Evolutionary conservation across 2,329 filamentous ascomycete genomes (phyloP).

Genomic region (Coniochaeta sp.): DNA sequence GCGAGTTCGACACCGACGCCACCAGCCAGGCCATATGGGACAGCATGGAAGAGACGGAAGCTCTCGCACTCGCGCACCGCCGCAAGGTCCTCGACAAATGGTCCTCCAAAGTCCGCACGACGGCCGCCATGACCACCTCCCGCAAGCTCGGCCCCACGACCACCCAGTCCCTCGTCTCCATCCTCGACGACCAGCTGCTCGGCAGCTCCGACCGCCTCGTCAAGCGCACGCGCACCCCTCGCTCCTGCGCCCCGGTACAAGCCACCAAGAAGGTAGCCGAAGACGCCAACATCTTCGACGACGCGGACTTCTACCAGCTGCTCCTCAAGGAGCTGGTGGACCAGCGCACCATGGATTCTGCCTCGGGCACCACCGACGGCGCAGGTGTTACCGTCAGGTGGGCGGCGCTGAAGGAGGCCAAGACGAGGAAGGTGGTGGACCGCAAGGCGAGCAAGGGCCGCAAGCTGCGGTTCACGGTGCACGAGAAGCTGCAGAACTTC

Average conservation of each 20-base stretch:
- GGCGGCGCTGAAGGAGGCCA: constrained; percentile 67
- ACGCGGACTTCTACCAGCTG: constrained; percentile 90
- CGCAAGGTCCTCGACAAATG: constrained; percentile 79
- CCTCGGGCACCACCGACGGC: constrained; percentile 26
- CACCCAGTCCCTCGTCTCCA: constrained; percentile 57
- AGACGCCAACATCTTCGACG: constrained; percentile 71
- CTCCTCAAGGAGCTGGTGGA: constrained; percentile 90
- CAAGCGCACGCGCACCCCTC: constrained; percentile 61
- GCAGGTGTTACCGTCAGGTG: constrained; percentile 51
- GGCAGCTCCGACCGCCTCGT: constrained; percentile 56
- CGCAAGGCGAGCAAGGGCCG: constrained; percentile 92
- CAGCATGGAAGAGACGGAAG: constrained; percentile 61
- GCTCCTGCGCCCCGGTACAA: constrained; percentile 71
- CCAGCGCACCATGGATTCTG: constrained; percentile 68
- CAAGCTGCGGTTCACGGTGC: constrained; percentile 89
- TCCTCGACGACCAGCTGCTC: constrained; percentile 62
- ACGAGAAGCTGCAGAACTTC: constrained; percentile 97
- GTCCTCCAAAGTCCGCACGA: constrained; percentile 69
- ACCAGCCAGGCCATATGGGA: constrained; percentile 64
- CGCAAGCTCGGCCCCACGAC: constrained; percentile 45
- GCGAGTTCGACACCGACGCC: constrained; percentile 44
- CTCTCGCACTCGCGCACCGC: constrained; percentile 50
- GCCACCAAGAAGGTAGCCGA: constrained; percentile 48
- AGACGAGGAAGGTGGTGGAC: constrained; percentile 78
- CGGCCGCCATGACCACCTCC: constrained; percentile 47